Conservation (phyloP, 164 flowering plant species). For the Piper betle region DNA sequence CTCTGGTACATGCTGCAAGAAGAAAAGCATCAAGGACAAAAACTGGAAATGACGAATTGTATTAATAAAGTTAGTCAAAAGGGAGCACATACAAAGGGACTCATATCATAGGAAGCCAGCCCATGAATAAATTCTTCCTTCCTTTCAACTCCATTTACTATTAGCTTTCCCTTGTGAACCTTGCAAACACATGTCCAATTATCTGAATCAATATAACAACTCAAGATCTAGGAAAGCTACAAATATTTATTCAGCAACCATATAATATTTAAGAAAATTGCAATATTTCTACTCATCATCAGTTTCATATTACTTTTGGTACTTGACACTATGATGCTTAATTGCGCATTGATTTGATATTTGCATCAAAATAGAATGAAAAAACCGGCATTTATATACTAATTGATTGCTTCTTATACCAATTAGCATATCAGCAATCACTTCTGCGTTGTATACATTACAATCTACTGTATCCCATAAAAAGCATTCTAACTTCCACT, state of each 20-base stretch:
- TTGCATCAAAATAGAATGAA: background rate
- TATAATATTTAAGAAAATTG: background rate
- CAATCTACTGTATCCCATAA: too few relatives aligned
- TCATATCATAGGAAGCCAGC: slow-evolving; percentile 76
- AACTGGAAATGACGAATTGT: background rate
- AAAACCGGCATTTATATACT: too few relatives aligned
- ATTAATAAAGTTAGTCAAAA: background rate
- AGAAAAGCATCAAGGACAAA: slow-evolving; percentile 4
- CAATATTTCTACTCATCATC: background rate
- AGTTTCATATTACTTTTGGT: background rate
- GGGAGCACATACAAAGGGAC: slow-evolving; percentile 35
- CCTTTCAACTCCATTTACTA: slow-evolving; percentile 73
- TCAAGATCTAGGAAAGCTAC: background rate
- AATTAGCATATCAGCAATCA: too few relatives aligned
- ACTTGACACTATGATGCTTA: background rate
- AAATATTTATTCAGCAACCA: background rate
- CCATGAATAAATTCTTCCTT: slow-evolving; percentile 63
- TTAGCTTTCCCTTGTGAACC: slow-evolving; percentile 81
- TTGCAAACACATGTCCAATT: slow-evolving; percentile 18
- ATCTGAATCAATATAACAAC: background rate
- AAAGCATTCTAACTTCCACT: too few relatives aligned
- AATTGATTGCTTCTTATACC: too few relatives aligned
- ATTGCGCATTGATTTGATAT: background rate
- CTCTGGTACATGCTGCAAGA: slow-evolving; percentile 64
- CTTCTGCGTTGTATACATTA: too few relatives aligned